Evolutionary conservation across 345 rosid genomes (phyloP).

Genomic region (Sonneratia caseolaris): DNA sequence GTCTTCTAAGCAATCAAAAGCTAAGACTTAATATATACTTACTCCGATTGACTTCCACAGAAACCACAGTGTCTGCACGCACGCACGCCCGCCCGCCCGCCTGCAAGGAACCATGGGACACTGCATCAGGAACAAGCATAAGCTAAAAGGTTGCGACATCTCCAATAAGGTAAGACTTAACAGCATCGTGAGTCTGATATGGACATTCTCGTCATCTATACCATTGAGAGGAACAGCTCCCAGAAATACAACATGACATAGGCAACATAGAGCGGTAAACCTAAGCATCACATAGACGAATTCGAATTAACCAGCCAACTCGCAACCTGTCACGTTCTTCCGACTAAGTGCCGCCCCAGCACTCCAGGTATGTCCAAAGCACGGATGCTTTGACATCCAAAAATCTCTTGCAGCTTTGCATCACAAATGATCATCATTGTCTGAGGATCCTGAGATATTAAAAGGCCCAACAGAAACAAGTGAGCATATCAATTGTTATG

Average conservation of each 20-base stretch:
- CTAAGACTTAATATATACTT: neutral
- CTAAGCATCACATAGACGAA: neutral
- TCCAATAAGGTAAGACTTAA: no score
- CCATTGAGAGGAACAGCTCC: neutral
- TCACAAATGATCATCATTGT: conserved; percentile 20
- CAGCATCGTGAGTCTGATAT: neutral
- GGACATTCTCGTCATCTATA: neutral
- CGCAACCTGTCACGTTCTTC: conserved; percentile 7
- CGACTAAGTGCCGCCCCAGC: conserved; percentile 18
- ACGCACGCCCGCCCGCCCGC: neutral
- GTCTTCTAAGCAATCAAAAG: neutral
- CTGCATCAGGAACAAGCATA: neutral
- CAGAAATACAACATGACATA: neutral
- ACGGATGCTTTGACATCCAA: conserved; percentile 27
- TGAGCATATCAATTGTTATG: neutral
- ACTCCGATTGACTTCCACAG: neutral
- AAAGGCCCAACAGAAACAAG: neutral
- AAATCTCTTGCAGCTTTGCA: conserved; percentile 22
- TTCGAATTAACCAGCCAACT: conserved; percentile 5
- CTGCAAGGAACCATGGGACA: neutral
- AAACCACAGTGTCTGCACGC: neutral
- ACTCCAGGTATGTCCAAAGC: conserved; percentile 22
- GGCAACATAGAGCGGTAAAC: neutral
- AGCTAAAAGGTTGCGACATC: neutral
- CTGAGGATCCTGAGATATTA: conserved; percentile 15